Evolutionary conservation across 2,329 filamentous ascomycete genomes (phyloP), one percentile per base, ranked within the genome.

Genomic region (Alternaria ventricosa): DNA sequence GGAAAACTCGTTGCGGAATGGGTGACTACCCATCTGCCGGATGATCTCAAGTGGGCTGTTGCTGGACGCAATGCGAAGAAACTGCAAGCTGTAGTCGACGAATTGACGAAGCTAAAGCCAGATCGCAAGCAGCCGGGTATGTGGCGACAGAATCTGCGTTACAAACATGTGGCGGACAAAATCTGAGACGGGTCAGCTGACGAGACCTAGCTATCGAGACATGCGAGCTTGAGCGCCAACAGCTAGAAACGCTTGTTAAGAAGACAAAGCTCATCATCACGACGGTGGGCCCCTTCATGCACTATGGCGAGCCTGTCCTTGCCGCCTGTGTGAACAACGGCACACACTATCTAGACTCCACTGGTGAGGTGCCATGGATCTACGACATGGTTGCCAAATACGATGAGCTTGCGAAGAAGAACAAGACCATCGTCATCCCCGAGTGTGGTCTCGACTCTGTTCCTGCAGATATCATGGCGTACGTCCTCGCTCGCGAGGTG

Each of bases 41-140:
- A 91, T 18, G 87, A 93, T 76, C 79, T 97, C 65, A 93, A 89
- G 83, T 97, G 94, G 94, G 94, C 93, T 13, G 84, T 97, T 59
- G 92, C 93, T 49, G 94, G 94, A 28, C 91, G 94, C 25, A 94
- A 92, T n/a, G 83, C 86, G 53, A 82, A 85, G 53, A 97, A 97
- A 79, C 86, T 98, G 5, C 86, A 91, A 69, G 81, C 82, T 44
- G 80, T 97, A 11, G 88, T 89, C 8, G 83, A 88, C 56, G 88
- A 92, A 58, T 86, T 94, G 76, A 88, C 89, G 71, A 77, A 82
- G 60, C 73, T 91, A 62, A 92, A 92, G 75, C 84, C 89, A 3
- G 89, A 96, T 78, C 89, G 94, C 57, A 75, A 83, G 36, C 86
- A 87, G 57, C 93, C 94, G 74, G 88, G 91, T 92, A 86, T 53